Base-by-base conservation (phyloP, 257 asterid genomes). In the Rhazya stricta region DNA sequence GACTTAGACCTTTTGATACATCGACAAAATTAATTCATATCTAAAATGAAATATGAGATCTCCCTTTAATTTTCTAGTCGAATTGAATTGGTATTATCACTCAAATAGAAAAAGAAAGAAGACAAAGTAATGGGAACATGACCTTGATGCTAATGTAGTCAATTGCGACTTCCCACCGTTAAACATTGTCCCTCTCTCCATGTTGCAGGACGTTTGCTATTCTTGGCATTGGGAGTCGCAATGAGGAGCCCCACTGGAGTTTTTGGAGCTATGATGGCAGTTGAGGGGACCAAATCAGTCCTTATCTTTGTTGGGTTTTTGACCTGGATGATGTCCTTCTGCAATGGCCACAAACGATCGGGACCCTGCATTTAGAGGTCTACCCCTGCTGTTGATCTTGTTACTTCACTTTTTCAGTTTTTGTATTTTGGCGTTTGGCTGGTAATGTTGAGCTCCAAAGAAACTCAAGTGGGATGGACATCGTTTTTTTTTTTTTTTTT, bases 171-270 rank as follows among this genome's bases (percentile, higher is more conserved):
- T 3, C 18, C 21, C 23, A 11, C 23, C 18, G 5, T 21, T 2
- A 48, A 51, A 51, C 0, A 21, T 5, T 19, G 25, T 13, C 65
- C 56, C 54, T 29, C 48, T 23, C 25, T 56, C 79, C 34, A 45
- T 19, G 60, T 67, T 71, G 82, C 79, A 71, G 81, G 79, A 77
- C 84, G 85, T 79, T 80, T 69, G 78, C 79, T 76, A 82, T 57
- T 45, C 41, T 80, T 39, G 11, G 69, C 80, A 54, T 81, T 41
- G 87, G 75, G 82, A 81, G 57, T 42, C 79, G 80, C 23, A 36
- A 80, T 27, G 36, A 65, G 29, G 72, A 69, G 81, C 79, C 71
- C 78, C 86, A 76, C 71, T 56, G 53, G 58, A 48, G 30, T 74
- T 75, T n/a, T 69, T 46, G 54, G n/a, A 36, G 43, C 61, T 70